Percentiles rank a stretch among this genome's conserved stretches.
phyloP scores from a whole-genome alignment of 1,284 basidiomycete genomes.

The Pseudozyma thailandica region DNA sequence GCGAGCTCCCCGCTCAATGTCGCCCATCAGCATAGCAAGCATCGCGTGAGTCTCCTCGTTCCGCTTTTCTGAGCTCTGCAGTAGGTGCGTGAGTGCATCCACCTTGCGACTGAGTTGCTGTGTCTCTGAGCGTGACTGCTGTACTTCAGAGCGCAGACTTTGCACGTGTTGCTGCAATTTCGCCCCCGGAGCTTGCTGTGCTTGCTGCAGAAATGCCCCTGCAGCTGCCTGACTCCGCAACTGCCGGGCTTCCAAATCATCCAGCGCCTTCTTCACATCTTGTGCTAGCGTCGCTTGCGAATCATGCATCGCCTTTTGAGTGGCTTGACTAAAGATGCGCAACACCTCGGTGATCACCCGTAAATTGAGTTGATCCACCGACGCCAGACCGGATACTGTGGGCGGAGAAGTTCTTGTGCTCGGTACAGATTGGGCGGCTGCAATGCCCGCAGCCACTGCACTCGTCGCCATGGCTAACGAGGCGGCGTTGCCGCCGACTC shows the following conservation, averaged over 20 bases:
- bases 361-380: constrained; percentile 12
- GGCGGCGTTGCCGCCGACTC: not conserved
- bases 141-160: not conserved
- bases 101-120: not conserved
- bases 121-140: not conserved
- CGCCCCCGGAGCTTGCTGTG: not conserved
- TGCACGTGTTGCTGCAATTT: constrained; percentile 1
- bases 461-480: constrained; percentile 7
- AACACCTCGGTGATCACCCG: constrained; percentile 32
- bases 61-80: not conserved
- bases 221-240: not conserved
- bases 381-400: constrained; percentile 3
- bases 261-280: not conserved
- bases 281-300: constrained; percentile 3
- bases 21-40: constrained; percentile 17
- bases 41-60: constrained; percentile 8
- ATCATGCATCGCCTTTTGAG: constrained; percentile 11
- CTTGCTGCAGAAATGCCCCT: constrained; percentile 2
- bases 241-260: not conserved
- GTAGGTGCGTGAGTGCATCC: constrained; percentile 8
- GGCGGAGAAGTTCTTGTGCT: not conserved
- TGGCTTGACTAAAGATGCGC: constrained; percentile 28
- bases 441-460: constrained; percentile 6
- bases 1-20: constrained; percentile 31
- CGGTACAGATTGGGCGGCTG: not conserved